phyloP scores from a whole-genome alignment of 202 grass and related monocot genomes.

The Saccharum hybrid region DNA sequence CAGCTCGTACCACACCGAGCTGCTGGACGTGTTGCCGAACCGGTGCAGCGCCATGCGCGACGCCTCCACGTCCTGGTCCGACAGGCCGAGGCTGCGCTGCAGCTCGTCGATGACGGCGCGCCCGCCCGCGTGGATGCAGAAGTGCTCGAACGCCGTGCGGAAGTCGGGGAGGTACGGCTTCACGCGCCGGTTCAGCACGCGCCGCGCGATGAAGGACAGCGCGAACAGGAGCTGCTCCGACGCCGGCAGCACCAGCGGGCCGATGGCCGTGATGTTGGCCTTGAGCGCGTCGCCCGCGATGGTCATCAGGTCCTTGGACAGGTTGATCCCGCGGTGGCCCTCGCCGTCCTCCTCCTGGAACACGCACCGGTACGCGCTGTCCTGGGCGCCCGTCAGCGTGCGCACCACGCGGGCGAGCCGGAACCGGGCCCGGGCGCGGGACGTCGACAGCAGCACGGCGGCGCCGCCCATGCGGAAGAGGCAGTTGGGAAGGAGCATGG shows the following conservation, averaged over 20 bases:
- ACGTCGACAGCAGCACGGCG: constrained; percentile 68
- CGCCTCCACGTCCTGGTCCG: constrained; percentile 83
- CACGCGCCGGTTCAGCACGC: constrained; percentile 55
- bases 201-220: constrained; percentile 67
- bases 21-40: constrained; percentile 96
- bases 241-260: constrained; percentile 70
- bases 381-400: constrained; percentile 73
- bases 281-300: constrained; percentile 85
- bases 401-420: constrained; percentile 76
- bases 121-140: constrained; percentile 92
- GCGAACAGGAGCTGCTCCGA: constrained; percentile 94
- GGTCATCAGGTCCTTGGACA: constrained; percentile 81
- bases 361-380: constrained; percentile 81
- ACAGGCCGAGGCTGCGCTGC: constrained; percentile 68
- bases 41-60: constrained; percentile 95
- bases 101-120: constrained; percentile 90
- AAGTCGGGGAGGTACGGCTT: constrained; percentile 90
- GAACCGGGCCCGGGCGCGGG: constrained; percentile 51
- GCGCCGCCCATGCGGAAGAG: constrained; percentile 79
- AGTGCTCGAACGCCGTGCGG: constrained; percentile 88
- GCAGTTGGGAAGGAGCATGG: constrained; percentile 77
- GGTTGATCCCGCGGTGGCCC: constrained; percentile 78
- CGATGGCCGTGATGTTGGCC: constrained; percentile 92
- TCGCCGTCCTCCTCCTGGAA: constrained; percentile 86
- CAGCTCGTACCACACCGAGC: constrained; percentile 95